Evolutionary conservation across 768 basidiomycete genomes (phyloP).

Genomic region (Calvatia gigantea): DNA sequence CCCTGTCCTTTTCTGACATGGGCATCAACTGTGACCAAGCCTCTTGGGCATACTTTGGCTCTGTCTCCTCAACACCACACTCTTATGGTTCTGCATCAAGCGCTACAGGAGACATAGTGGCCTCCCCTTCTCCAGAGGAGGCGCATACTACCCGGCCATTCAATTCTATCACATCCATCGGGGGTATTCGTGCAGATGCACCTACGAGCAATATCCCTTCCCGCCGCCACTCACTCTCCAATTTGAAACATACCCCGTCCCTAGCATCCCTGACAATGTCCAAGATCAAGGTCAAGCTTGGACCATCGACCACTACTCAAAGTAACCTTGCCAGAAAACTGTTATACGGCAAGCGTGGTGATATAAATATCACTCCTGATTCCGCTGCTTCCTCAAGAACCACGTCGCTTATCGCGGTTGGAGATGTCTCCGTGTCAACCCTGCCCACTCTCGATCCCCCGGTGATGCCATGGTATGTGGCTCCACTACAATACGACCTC

Average conservation of each 20-base stretch:
- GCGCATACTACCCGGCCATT: conserved; percentile 5
- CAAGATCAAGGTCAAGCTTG: conserved; percentile 43
- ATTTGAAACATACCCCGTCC: conserved; percentile 40
- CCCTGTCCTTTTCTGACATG: conserved; percentile 57
- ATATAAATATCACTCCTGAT: conserved; percentile 11
- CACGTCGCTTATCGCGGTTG: not conserved
- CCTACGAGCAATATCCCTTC: conserved; percentile 31
- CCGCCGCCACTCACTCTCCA: conserved; percentile 56
- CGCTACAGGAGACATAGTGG: conserved; percentile 17
- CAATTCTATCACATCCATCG: conserved; percentile 18
- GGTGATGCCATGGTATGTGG: conserved; percentile 7
- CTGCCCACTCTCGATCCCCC: not conserved
- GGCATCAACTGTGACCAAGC: conserved; percentile 42
- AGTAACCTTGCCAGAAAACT: conserved; percentile 57
- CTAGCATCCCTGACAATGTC: conserved; percentile 44
- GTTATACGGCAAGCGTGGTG: conserved; percentile 39
- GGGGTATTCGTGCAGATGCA: not conserved
- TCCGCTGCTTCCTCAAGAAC: not conserved
- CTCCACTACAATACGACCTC: conserved; percentile 6
- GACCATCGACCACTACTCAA: conserved; percentile 33
- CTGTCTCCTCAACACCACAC: conserved; percentile 34
- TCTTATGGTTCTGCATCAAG: conserved; percentile 19
- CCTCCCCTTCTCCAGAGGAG: conserved; percentile 15
- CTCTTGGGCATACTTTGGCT: conserved; percentile 35
- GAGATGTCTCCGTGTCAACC: not conserved